Percentiles rank a stretch among this genome's conserved stretches.
phyloP scores from a whole-genome alignment of 805 yeast species.

The Pichia nanzhaoensis region DNA sequence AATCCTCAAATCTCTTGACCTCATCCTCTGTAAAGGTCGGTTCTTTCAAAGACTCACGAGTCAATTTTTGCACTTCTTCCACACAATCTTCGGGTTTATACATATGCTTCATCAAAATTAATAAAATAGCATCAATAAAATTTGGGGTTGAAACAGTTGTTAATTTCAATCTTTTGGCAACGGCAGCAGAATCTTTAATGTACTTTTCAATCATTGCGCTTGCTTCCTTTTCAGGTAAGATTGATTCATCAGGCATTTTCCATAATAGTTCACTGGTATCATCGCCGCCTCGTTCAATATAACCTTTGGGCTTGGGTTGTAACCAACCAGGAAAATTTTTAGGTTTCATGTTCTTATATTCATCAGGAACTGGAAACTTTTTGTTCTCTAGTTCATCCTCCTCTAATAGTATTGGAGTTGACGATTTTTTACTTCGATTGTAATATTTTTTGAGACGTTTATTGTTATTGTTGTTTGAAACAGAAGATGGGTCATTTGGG shows the following conservation, averaged over 20 bases:
- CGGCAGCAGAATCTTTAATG: conserved; percentile 44
- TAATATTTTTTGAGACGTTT: conserved; percentile 19
- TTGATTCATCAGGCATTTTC: conserved; percentile 38
- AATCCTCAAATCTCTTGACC: conserved; percentile 61
- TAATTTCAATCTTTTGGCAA: conserved; percentile 51
- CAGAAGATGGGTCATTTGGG: conserved; percentile 5
- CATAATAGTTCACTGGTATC: conserved; percentile 61
- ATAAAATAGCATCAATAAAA: conserved; percentile 68
- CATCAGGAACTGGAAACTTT: conserved; percentile 36
- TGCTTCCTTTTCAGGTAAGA: conserved; percentile 6
- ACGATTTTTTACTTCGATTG: conserved; percentile 21
- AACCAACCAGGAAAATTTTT: conserved; percentile 65
- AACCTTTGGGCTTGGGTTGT: conserved; percentile 73
- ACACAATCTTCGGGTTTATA: conserved; percentile 50
- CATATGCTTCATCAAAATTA: conserved; percentile 42
- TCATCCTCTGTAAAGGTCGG: conserved; percentile 71
- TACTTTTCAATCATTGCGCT: conserved; percentile 38
- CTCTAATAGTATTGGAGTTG: conserved; percentile 16
- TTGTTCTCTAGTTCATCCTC: conserved; percentile 12
- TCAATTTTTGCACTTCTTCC: conserved; percentile 37
- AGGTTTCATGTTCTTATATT: conserved; percentile 34
- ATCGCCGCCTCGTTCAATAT: conserved; percentile 77
- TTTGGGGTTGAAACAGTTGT: conserved; percentile 61
- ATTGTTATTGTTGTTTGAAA: conserved; percentile 19
- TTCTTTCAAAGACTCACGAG: conserved; percentile 58